phyloP scores from a whole-genome alignment of 2,329 filamentous ascomycete species.

The Calonectria pseudoturangicola region DNA sequence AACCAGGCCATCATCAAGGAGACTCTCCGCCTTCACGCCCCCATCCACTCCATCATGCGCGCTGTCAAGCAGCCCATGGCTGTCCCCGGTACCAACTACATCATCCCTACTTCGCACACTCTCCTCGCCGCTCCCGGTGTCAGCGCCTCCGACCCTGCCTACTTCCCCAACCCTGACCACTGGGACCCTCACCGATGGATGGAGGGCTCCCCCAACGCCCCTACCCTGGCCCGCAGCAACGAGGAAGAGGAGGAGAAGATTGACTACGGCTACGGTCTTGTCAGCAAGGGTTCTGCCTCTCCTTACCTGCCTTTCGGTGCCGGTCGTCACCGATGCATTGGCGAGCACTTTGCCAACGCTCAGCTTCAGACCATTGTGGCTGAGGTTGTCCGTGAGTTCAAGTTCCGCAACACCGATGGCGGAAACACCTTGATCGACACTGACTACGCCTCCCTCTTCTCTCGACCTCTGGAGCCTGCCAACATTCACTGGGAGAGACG shows the following conservation, averaged over 20 bases:
- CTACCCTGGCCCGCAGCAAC: conserved; percentile 66
- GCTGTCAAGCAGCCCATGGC: conserved; percentile 92
- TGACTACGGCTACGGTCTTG: conserved; percentile 94
- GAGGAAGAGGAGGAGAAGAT: conserved; percentile 84
- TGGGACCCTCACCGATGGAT: conserved; percentile 98
- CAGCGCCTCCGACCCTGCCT: conserved; percentile 80
- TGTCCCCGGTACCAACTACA: conserved; percentile 87
- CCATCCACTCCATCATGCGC: conserved; percentile 96
- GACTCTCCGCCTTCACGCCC: conserved; percentile 91
- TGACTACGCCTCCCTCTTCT: conserved; percentile 83
- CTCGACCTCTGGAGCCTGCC: conserved; percentile 81
- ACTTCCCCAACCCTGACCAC: conserved; percentile 86
- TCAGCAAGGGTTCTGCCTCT: conserved; percentile 91
- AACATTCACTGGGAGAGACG: conserved; percentile 85
- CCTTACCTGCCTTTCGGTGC: conserved; percentile 97
- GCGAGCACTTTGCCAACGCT: conserved; percentile 96
- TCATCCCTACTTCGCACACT: conserved; percentile 86
- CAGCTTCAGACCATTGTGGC: conserved; percentile 92
- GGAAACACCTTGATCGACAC: conserved; percentile 80
- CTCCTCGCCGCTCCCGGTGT: conserved; percentile 92
- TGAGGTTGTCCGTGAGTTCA: conserved; percentile 85
- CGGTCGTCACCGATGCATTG: conserved; percentile 94
- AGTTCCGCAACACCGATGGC: conserved; percentile 85
- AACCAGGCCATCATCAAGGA: conserved; percentile 93
- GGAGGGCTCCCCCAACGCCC: conserved; percentile 74